Evolutionary conservation across 495 filamentous ascomycete genomes (phyloP).

Genomic region (Penicillium lagena): DNA sequence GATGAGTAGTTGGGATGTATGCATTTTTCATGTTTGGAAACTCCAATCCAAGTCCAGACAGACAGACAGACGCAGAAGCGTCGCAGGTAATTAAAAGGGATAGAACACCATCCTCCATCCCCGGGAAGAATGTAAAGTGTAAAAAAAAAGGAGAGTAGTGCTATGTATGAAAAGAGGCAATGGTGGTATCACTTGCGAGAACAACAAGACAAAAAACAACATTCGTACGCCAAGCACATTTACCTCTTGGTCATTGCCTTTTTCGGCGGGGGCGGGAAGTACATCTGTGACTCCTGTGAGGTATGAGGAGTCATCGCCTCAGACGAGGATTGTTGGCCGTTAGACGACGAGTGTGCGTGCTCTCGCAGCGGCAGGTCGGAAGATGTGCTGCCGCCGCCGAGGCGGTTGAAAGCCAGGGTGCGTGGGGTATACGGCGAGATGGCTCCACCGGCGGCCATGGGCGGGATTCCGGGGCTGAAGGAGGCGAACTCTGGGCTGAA

Average conservation of each 20-base stretch:
- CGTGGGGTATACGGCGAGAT: slow-evolving; percentile 34
- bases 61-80: too few species aligned
- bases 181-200: slow-evolving; percentile 14
- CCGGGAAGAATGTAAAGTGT: too few species aligned
- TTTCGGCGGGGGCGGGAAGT: slow-evolving; percentile 41
- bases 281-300: slow-evolving; percentile 25
- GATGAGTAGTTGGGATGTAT: too few species aligned
- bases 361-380: slow-evolving; percentile 40
- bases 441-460: slow-evolving; percentile 11
- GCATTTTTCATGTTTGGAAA: too few species aligned
- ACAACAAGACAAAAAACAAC: slow-evolving; percentile 6
- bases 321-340: slow-evolving; percentile 7
- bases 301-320: slow-evolving; percentile 8
- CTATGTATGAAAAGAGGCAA: slow-evolving; percentile 7
- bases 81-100: background rate
- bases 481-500: too few species aligned
- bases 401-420: slow-evolving; percentile 37
- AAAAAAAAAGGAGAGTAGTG: slow-evolving; percentile 6
- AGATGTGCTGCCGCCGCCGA: slow-evolving; percentile 14
- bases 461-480: slow-evolving; percentile 19
- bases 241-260: slow-evolving; percentile 23
- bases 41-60: too few species aligned
- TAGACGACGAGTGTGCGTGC: too few species aligned
- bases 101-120: background rate
- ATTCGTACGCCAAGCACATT: background rate